These are phyloP conservation scores for Rhodotorula sp. DNA, from an alignment of 1,284 basidiomycete genomes.

Conservation along the genomic window DNA sequence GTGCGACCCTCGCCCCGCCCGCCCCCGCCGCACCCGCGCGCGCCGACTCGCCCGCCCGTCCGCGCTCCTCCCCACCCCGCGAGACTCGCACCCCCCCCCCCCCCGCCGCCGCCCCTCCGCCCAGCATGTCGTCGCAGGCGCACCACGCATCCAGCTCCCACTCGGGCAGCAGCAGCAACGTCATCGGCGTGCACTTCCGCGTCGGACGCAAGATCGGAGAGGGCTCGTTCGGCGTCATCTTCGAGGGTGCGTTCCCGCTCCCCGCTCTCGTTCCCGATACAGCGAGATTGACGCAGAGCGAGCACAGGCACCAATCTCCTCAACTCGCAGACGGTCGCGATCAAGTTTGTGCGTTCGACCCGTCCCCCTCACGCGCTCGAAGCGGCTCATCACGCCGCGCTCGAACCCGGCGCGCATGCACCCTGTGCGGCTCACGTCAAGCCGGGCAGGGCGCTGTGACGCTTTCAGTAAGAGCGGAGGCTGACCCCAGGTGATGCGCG, in stretches of 20 bases:
- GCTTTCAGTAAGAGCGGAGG: no score
- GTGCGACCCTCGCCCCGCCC: no score
- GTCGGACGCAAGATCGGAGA: slow-evolving; percentile 75
- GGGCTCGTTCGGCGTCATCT: slow-evolving; percentile 95
- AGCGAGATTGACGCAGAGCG: no score
- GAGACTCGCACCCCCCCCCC: neutral
- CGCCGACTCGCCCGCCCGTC: neutral
- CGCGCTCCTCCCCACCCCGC: neutral
- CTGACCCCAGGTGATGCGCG: neutral
- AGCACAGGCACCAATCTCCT: slow-evolving; percentile 81
- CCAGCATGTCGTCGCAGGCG: slow-evolving; percentile 2
- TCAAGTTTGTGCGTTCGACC: slow-evolving; percentile 82
- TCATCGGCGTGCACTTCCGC: slow-evolving; percentile 76
- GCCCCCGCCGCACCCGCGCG: no score
- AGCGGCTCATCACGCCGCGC: neutral
- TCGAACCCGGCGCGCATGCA: neutral
- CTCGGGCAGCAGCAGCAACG: slow-evolving; percentile 42
- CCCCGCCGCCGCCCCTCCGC: neutral
- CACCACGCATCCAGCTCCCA: slow-evolving; percentile 8
- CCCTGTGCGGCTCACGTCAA: neutral
- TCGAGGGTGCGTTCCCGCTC: slow-evolving; percentile 68
- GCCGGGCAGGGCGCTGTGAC: neutral
- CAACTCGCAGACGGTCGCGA: slow-evolving; percentile 93
- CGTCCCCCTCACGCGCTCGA: neutral
- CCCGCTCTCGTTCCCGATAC: neutral